Percentiles rank a stretch among this genome's conserved stretches.
Evolutionary conservation across 345 rosid genomes (phyloP).

Genomic region (Toxicodendron radicans): DNA sequence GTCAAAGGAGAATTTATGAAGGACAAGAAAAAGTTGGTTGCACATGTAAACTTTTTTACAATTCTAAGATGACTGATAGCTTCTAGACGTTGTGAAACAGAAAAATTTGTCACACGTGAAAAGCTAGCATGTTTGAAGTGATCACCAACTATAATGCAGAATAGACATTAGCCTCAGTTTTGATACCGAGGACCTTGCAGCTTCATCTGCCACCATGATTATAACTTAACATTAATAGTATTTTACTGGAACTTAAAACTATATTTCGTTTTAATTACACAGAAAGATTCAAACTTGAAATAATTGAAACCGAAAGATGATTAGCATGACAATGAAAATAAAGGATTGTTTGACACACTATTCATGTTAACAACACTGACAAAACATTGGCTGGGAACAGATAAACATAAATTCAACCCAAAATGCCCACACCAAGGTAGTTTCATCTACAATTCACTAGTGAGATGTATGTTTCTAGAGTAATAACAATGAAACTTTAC

Average conservation of each 20-base stretch:
- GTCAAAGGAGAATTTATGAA: not conserved
- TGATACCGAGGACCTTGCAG: not conserved
- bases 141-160: not conserved
- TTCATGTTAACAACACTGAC: not conserved
- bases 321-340: not conserved
- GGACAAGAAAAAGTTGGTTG: not conserved
- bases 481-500: not conserved
- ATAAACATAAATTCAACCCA: not conserved
- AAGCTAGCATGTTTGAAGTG: not conserved
- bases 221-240: conserved; percentile 4
- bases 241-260: conserved; percentile 11
- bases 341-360: not conserved
- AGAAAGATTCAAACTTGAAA: not conserved
- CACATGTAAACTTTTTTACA: not conserved
- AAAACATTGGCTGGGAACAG: not conserved
- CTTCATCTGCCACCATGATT: conserved; percentile 6
- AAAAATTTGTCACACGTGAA: not conserved
- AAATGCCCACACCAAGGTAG: conserved; percentile 1
- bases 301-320: not conserved
- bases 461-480: not conserved
- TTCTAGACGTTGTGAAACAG: not conserved
- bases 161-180: not conserved
- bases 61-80: not conserved
- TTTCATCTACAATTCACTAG: not conserved
- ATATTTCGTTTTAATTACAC: not conserved